phyloP scores from a whole-genome alignment of 345 rosid species.

The Eucalyptus sp. region DNA sequence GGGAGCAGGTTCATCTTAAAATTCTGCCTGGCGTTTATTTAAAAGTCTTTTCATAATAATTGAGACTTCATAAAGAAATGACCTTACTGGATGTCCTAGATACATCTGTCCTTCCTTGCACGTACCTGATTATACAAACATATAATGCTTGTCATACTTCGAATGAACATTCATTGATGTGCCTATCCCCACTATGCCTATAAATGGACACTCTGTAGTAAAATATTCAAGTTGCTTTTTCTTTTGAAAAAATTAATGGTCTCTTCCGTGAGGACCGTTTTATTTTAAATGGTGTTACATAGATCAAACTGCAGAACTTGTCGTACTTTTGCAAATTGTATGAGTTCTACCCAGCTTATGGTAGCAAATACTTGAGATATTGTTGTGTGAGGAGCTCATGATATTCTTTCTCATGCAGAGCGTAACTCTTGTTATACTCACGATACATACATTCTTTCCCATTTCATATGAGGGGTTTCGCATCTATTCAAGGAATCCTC shows the following conservation, averaged over 20 bases:
- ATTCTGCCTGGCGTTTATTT: background rate
- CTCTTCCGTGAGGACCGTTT: background rate
- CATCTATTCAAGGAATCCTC: constrained; percentile 50
- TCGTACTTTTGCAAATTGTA: background rate
- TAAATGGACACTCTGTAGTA: background rate
- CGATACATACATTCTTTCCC: constrained; percentile 56
- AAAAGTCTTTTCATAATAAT: background rate
- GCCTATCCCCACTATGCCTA: background rate
- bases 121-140: background rate
- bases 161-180: background rate
- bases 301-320: background rate
- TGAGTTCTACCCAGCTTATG: background rate
- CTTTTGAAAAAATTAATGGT: background rate
- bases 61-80: background rate
- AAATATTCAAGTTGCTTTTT: background rate
- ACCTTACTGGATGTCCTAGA: background rate
- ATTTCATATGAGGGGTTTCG: constrained; percentile 61
- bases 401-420: constrained; percentile 29
- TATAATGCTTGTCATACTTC: background rate
- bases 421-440: constrained; percentile 47
- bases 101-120: background rate
- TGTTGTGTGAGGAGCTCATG: background rate
- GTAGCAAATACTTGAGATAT: background rate
- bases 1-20: background rate
- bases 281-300: background rate